Conservation (phyloP, 352 stramenopile genomes). For the Globisporangium cystogenes region DNA sequence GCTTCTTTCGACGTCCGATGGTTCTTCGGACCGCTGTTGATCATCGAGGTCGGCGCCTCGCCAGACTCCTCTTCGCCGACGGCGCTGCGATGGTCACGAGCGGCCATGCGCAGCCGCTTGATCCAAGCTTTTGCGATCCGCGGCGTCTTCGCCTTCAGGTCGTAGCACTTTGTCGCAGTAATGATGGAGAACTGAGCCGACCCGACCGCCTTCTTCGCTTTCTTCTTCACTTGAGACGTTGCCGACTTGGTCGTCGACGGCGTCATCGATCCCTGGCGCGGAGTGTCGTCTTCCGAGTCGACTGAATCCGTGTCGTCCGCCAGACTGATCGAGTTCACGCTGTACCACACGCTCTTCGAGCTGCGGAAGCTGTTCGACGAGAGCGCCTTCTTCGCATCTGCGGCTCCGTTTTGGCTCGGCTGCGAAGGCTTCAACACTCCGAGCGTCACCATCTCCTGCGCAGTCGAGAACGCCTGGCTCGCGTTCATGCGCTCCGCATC, state of each 20-base stretch:
- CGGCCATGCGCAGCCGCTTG: conserved; percentile 53
- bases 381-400: conserved; percentile 13
- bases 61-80: conserved; percentile 15
- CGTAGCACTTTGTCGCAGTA: conserved; percentile 80
- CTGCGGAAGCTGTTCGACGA: conserved; percentile 54
- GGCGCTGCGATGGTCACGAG: conserved; percentile 21
- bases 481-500: conserved; percentile 52
- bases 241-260: conserved; percentile 22
- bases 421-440: conserved; percentile 52
- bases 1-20: conserved; percentile 28
- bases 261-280: conserved; percentile 12
- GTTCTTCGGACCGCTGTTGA: conserved; percentile 20
- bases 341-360: conserved; percentile 78
- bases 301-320: conserved; percentile 64
- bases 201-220: conserved; percentile 16
- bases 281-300: conserved; percentile 54
- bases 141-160: conserved; percentile 73
- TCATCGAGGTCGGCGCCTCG: conserved; percentile 23
- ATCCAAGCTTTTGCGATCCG: conserved; percentile 74
- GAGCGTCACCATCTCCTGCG: conserved; percentile 73
- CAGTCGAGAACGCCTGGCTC: conserved; percentile 56
- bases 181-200: conserved; percentile 87
- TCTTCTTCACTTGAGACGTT: conserved; percentile 11
- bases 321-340: conserved; percentile 72
- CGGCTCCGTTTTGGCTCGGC: conserved; percentile 1